phyloP scores from a whole-genome alignment of 2,329 filamentous ascomycete genomes.

The Zarea fungicola region DNA sequence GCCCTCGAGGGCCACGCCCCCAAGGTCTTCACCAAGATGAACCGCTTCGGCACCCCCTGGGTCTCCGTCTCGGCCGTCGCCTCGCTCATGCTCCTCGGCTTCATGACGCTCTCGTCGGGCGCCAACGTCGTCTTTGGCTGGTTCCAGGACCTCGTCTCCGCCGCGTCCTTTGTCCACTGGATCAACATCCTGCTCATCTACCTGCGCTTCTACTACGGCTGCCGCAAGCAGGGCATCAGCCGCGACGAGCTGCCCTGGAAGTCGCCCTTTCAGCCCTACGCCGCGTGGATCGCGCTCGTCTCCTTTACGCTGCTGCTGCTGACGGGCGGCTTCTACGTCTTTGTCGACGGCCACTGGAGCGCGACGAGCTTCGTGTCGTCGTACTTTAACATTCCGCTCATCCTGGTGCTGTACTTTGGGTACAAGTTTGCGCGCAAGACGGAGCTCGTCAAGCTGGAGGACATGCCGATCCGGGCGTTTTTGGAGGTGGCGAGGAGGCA shows the following conservation, averaged over 20 bases:
- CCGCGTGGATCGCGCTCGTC: slow-evolving; percentile 51
- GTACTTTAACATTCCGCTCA: slow-evolving; percentile 54
- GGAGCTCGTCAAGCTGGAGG: slow-evolving; percentile 15
- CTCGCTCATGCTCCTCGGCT: slow-evolving; percentile 55
- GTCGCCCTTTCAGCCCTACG: slow-evolving; percentile 49
- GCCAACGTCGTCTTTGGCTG: slow-evolving; percentile 58
- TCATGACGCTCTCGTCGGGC: slow-evolving; percentile 55
- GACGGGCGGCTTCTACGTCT: slow-evolving; percentile 66
- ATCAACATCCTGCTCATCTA: slow-evolving; percentile 46
- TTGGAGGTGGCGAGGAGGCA: slow-evolving; percentile 14
- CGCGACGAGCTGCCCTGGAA: slow-evolving; percentile 40
- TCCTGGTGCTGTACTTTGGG: slow-evolving; percentile 49
- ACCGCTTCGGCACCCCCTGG: slow-evolving; percentile 50
- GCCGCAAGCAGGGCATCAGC: slow-evolving; percentile 42
- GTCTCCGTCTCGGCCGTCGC: slow-evolving; percentile 40
- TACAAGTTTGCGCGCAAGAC: slow-evolving; percentile 42
- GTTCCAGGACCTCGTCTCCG: slow-evolving; percentile 59
- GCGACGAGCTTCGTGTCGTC: slow-evolving; percentile 52
- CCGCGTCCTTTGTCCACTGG: slow-evolving; percentile 48
- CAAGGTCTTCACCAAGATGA: slow-evolving; percentile 48
- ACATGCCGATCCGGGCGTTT: slow-evolving; percentile 19
- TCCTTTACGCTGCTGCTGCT: slow-evolving; percentile 52
- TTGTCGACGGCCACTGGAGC: slow-evolving; percentile 58
- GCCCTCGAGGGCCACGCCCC: slow-evolving; percentile 58
- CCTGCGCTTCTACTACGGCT: slow-evolving; percentile 47